Evolutionary conservation across 2,329 filamentous ascomycete genomes (phyloP).

Genomic region (Phoma herbarum): DNA sequence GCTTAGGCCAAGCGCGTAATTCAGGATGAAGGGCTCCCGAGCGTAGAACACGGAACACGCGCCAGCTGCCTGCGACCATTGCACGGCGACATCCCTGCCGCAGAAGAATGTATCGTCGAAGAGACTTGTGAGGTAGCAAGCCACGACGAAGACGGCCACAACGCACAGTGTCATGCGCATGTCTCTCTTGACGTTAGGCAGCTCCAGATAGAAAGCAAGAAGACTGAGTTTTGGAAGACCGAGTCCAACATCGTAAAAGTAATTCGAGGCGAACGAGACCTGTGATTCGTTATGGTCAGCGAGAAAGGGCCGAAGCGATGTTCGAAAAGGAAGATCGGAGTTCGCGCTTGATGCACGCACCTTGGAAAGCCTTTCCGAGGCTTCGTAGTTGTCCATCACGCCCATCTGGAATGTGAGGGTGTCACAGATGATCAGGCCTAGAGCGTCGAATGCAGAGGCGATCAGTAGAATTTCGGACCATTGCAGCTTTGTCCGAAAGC

Average conservation of each 20-base stretch:
- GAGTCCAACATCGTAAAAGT: conserved; percentile 38
- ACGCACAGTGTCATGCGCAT: conserved; percentile 34
- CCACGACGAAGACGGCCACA: conserved; percentile 30
- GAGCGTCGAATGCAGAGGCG: conserved; percentile 25
- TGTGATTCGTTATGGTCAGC: conserved; percentile 1
- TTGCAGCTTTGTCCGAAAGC: conserved; percentile 25
- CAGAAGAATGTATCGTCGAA: conserved; percentile 40
- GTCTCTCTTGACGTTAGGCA: conserved; percentile 28
- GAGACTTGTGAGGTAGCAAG: conserved; percentile 31
- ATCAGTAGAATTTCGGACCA: conserved; percentile 29
- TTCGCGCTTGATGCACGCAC: conserved; percentile 6
- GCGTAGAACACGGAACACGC: conserved; percentile 36
- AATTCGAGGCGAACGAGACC: conserved; percentile 37
- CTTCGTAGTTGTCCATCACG: conserved; percentile 30
- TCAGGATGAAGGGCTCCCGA: conserved; percentile 33
- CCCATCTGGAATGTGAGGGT: conserved; percentile 29
- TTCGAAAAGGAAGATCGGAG: no score
- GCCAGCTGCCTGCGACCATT: conserved; percentile 34
- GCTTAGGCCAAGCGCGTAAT: conserved; percentile 32
- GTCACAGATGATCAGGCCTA: conserved; percentile 30
- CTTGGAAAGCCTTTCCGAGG: conserved; percentile 30
- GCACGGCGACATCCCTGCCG: conserved; percentile 25
- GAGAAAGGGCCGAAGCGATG: no score
- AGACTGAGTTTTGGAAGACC: conserved; percentile 37
- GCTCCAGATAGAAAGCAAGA: conserved; percentile 34